phyloP scores from a whole-genome alignment of 257 asterid species.

The Cordia subcordata region DNA sequence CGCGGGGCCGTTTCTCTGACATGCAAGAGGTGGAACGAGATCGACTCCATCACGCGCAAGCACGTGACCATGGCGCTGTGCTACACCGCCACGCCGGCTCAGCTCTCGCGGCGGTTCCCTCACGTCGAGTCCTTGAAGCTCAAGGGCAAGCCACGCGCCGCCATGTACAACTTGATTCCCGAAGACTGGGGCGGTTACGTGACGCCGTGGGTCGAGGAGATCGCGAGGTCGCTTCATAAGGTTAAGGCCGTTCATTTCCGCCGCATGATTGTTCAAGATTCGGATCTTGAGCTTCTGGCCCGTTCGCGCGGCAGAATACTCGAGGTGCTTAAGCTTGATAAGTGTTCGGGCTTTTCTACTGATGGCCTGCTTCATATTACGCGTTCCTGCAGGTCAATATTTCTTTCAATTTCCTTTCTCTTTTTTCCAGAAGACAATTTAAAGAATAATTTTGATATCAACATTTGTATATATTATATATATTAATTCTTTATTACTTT shows the following conservation, averaged over 20 bases:
- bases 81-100: constrained; percentile 57
- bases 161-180: constrained; percentile 75
- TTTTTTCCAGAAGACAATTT: background rate
- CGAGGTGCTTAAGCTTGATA: constrained; percentile 62
- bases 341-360: constrained; percentile 82
- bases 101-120: constrained; percentile 53
- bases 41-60: constrained; percentile 68
- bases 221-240: constrained; percentile 27
- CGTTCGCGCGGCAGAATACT: constrained; percentile 30
- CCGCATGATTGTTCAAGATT: constrained; percentile 70
- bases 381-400: constrained; percentile 49
- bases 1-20: constrained; percentile 56
- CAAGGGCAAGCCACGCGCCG: constrained; percentile 88
- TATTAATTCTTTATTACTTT: too few species aligned
- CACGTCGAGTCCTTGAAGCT: constrained; percentile 70
- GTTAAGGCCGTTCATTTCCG: constrained; percentile 68
- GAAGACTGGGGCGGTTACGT: constrained; percentile 86
- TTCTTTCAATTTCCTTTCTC: background rate
- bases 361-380: constrained; percentile 55
- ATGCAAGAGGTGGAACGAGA: constrained; percentile 50
- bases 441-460: too few species aligned
- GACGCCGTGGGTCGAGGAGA: constrained; percentile 67
- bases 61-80: constrained; percentile 83
- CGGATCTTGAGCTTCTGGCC: constrained; percentile 63
- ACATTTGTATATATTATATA: too few species aligned